Evolutionary conservation across 768 basidiomycete species (phyloP).

Genomic region (Mycena galericulata): DNA sequence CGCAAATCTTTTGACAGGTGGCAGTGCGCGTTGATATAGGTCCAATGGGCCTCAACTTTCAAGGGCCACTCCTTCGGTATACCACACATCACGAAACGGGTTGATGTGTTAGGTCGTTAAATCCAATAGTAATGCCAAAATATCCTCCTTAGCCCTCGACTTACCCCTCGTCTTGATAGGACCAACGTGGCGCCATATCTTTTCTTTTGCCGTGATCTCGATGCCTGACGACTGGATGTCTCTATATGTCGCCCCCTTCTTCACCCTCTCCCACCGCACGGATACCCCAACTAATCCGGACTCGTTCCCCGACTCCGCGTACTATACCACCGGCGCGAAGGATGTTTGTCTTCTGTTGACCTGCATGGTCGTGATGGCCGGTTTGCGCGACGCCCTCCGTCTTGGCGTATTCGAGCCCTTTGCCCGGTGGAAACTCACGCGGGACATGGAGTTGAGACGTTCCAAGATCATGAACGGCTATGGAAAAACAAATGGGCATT

Average conservation of each 20-base stretch:
- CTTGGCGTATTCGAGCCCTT: constrained; percentile 84
- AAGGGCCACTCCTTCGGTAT: no score
- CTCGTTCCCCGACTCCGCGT: constrained; percentile 76
- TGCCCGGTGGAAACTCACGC: constrained; percentile 78
- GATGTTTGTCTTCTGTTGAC: constrained; percentile 86
- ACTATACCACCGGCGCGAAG: constrained; percentile 79
- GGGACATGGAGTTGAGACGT: constrained; percentile 55
- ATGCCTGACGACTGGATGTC: constrained; percentile 57
- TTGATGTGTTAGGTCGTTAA: background rate
- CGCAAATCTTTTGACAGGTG: no score
- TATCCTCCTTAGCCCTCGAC: constrained; percentile 13
- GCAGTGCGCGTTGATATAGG: no score
- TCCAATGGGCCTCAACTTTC: no score
- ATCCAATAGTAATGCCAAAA: constrained; percentile 13
- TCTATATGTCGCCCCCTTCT: constrained; percentile 72
- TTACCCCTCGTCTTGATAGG: constrained; percentile 12
- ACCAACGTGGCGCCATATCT: constrained; percentile 27
- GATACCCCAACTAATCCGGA: constrained; percentile 67
- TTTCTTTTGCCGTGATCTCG: constrained; percentile 43
- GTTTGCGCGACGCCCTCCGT: constrained; percentile 84
- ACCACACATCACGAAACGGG: no score
- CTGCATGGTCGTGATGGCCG: constrained; percentile 89
- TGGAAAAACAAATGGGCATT: constrained; percentile 41
- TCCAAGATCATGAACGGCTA: constrained; percentile 47
- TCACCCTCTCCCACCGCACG: constrained; percentile 79